Evolutionary conservation across 2,329 filamentous ascomycete species (phyloP).

Genomic region (Fonsecaea erecta): DNA sequence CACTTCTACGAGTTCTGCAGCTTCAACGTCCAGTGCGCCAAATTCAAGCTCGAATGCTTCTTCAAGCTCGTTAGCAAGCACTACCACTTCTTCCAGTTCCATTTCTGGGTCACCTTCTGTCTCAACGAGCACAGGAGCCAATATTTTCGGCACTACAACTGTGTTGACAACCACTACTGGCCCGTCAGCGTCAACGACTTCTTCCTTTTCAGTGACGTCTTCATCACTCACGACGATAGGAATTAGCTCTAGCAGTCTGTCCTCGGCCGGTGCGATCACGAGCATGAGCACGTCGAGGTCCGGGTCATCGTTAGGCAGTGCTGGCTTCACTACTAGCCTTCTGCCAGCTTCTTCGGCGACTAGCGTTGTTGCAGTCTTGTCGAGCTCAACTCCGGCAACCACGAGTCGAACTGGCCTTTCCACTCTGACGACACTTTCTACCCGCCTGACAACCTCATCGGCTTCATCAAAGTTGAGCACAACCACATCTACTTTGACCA

Average conservation of each 20-base stretch:
- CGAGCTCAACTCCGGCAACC: neutral
- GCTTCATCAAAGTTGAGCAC: slow-evolving; percentile 1
- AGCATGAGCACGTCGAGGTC: neutral
- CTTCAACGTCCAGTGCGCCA: neutral
- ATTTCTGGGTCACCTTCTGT: neutral
- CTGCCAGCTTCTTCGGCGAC: neutral
- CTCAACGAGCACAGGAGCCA: neutral
- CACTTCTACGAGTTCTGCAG: neutral
- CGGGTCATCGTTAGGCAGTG: neutral
- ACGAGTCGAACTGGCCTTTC: neutral
- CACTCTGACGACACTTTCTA: slow-evolving; percentile 3
- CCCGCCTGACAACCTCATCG: neutral
- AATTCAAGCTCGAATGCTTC: neutral
- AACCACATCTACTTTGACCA: neutral
- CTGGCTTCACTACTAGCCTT: slow-evolving; percentile 6
- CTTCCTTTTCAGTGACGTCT: neutral
- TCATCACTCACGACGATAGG: no score
- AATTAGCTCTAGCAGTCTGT: neutral
- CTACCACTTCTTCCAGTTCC: no score
- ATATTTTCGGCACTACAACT: neutral
- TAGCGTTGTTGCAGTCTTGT: neutral
- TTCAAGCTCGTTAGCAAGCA: neutral
- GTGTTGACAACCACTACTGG: neutral
- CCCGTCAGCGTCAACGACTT: neutral
- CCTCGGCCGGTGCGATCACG: neutral